phyloP scores from a whole-genome alignment of 495 filamentous ascomycete genomes.

The Chaetomium fimeti region DNA sequence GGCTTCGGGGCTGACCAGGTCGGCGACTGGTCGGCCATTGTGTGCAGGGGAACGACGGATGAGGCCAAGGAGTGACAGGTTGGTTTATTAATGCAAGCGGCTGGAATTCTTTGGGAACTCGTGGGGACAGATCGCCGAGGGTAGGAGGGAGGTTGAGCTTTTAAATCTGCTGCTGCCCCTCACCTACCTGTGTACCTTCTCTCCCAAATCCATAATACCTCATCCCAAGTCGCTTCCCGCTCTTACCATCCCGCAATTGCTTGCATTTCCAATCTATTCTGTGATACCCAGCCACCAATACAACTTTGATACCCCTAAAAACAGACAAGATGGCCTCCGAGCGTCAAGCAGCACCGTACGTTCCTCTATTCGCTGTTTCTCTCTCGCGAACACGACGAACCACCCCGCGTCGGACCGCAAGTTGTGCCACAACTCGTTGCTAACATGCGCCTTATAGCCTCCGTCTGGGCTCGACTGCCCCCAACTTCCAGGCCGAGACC shows the following conservation, averaged over 20 bases:
- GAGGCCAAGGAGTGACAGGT: background rate
- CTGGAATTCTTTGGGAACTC: background rate
- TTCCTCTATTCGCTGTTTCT: conserved; percentile 19
- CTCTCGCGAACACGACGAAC: background rate
- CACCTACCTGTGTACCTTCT: background rate
- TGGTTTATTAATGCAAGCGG: conserved; percentile 22
- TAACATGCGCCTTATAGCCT: conserved; percentile 49
- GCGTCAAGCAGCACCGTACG: conserved; percentile 50
- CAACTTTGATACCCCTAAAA: conserved; percentile 16
- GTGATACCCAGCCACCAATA: conserved; percentile 3
- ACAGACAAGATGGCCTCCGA: conserved; percentile 52
- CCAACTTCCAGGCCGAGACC: conserved; percentile 91
- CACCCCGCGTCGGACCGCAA: background rate
- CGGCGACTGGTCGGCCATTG: conserved; percentile 9
- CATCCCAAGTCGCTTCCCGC: background rate
- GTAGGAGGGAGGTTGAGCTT: background rate
- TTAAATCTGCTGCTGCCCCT: conserved; percentile 17
- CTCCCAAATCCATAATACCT: background rate
- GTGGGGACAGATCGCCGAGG: conserved; percentile 2
- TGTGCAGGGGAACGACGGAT: conserved; percentile 3
- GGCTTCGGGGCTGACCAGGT: background rate
- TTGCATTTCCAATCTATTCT: background rate
- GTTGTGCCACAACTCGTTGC: background rate
- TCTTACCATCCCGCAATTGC: background rate
- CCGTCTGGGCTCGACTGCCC: conserved; percentile 85